These are phyloP conservation scores for Aquanectria penicillioides DNA, from an alignment of 2,329 filamentous ascomycete genomes.

Conservation along the genomic window DNA sequence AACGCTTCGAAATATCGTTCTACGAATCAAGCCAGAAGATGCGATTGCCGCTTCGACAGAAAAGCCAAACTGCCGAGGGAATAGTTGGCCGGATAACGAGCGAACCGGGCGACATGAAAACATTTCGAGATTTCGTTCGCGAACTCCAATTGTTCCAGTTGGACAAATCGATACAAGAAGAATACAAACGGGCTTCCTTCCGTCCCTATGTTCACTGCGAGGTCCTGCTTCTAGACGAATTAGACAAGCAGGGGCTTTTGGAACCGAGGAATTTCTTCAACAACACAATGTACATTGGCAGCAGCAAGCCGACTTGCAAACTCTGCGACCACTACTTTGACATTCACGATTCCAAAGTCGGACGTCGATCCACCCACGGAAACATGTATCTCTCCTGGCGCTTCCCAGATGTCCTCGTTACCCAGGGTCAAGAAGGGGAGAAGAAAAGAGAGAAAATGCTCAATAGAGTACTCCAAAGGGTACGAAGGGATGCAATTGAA, in stretches of 20 bases:
- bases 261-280: conserved; percentile 39
- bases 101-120: background rate
- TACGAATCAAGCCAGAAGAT: conserved; percentile 33
- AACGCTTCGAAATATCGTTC: conserved; percentile 36
- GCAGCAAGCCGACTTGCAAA: conserved; percentile 49
- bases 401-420: conserved; percentile 39
- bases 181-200: conserved; percentile 25
- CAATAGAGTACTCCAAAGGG: conserved; percentile 10
- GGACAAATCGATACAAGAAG: conserved; percentile 22
- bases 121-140: conserved; percentile 11
- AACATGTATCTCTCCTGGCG: conserved; percentile 49
- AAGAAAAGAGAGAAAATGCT: conserved; percentile 12
- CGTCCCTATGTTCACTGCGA: conserved; percentile 46
- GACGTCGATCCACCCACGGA: conserved; percentile 40
- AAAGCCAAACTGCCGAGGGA: conserved; percentile 16
- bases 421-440: background rate
- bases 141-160: conserved; percentile 29
- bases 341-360: conserved; percentile 25
- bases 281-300: conserved; percentile 45
- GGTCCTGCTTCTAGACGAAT: conserved; percentile 39
- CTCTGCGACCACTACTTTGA: conserved; percentile 46
- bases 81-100: conserved; percentile 22
- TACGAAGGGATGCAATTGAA: conserved; percentile 24
- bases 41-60: conserved; percentile 1
- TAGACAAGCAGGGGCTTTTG: conserved; percentile 26